Evolutionary conservation across 208 protist genomes (phyloP), one percentile per base, ranked within the genome.

Genomic region (Acanthamoeba castellanii): DNA sequence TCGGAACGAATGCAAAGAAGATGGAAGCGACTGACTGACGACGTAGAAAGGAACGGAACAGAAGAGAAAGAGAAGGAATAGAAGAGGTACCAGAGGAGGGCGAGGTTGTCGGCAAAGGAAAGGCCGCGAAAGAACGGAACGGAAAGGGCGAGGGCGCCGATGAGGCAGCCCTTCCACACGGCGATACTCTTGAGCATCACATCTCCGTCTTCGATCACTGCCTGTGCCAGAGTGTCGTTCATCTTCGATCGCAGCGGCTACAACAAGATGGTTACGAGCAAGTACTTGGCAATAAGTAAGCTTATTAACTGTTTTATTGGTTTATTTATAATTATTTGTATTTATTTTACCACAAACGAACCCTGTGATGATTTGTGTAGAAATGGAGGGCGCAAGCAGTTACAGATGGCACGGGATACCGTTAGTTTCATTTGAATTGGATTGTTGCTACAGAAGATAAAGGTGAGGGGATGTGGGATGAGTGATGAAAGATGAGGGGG

Each of bases 181-280:
- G 87, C 87, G 32, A 92, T 92, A 14, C 87, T 92, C 42, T 92
- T 92, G 57, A 92, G 32, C 87, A 92, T 92, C 14, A 92, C 87
- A 22, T 87, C 78, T 34, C 78, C 78, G 32, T 87, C 78, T 32
- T 87, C 78, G 32, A 87, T 64, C 34, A 32, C 37, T 9, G 34
- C 37, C 22, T 70, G 64, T 34, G 72, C 72, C 1, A 81, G 30
- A 3, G 30, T 81, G 3, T 47, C 37, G 18, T 81, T 50, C 34
- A 52, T 81, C 37, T 81, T 50, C 37, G 13, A 45, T 22, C 68
- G 68, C 52, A 57, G 52, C 52, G 52, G 4, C 52, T 37, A 57
- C 52, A 57, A 57, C 52, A 9, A 8, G 22, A 1, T 6, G 55
- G 20, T 59, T 25, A 20, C 55, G 4, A 59, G 55, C 55, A 16